Conservation (phyloP, 2,329 filamentous ascomycete genomes). For the Xylariaceae sp. region DNA sequence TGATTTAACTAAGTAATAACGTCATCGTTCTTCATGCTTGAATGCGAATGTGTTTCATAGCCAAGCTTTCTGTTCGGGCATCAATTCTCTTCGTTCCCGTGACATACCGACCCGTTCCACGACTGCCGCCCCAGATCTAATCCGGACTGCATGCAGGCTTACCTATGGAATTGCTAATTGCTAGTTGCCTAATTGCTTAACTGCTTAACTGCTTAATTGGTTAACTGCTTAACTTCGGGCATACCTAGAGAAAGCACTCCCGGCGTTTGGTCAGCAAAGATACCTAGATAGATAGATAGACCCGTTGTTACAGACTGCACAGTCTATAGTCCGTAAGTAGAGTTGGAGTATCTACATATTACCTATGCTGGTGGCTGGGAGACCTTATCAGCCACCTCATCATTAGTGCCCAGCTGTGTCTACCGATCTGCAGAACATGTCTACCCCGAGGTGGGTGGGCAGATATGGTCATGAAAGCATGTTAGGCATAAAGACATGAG, state of each 20-base stretch:
- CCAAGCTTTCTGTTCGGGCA: conserved; percentile 13
- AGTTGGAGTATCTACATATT: background rate
- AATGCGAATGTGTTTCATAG: conserved; percentile 1
- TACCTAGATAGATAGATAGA: background rate
- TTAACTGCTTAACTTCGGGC: conserved; percentile 5
- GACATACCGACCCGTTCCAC: conserved; percentile 13
- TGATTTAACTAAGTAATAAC: background rate
- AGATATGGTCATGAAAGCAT: too few relatives aligned
- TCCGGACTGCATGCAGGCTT: conserved; percentile 7
- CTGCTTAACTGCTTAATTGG: too few relatives aligned
- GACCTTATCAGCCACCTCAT: conserved; percentile 14
- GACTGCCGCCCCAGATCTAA: conserved; percentile 10
- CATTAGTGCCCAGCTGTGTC: conserved; percentile 1
- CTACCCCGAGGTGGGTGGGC: background rate
- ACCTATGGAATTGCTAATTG: too few relatives aligned
- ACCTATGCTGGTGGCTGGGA: conserved; percentile 16
- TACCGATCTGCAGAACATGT: background rate
- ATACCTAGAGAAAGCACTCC: conserved; percentile 1
- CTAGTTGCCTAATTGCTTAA: too few relatives aligned
- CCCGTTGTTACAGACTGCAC: too few relatives aligned
- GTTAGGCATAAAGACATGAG: too few relatives aligned
- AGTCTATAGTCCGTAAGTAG: too few relatives aligned
- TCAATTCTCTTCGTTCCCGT: conserved; percentile 14
- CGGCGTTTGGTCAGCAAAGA: conserved; percentile 18
- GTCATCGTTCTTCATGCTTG: conserved; percentile 3